A percentile compares a stretch with the other conserved stretches of the same genome.
These are phyloP conservation scores for Magnusiomyces ingens DNA, from an alignment of 1,139 yeast species.

Conservation along the genomic window DNA sequence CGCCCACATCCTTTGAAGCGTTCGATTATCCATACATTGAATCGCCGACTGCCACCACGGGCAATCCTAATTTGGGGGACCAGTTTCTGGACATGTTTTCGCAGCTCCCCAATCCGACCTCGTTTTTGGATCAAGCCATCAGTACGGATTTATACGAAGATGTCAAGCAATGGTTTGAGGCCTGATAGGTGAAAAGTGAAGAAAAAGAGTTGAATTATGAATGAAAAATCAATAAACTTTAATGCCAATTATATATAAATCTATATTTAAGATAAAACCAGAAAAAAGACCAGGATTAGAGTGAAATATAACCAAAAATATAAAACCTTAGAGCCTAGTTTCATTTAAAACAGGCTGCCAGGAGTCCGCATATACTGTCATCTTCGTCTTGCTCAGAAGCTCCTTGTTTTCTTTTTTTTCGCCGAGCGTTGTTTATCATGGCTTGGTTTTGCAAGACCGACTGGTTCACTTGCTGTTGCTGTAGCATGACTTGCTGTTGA, in stretches of 20 bases:
- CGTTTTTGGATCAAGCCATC: conserved; percentile 32
- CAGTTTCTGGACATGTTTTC: conserved; percentile 32
- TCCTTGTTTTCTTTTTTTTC: background rate
- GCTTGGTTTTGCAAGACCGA: too few relatives aligned
- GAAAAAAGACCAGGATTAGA: background rate
- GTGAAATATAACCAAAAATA: background rate
- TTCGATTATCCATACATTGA: background rate
- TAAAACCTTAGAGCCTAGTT: background rate
- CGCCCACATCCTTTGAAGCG: background rate
- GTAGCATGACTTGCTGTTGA: too few relatives aligned
- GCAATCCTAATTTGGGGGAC: conserved; percentile 23
- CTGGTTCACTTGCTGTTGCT: too few relatives aligned
- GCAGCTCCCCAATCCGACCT: conserved; percentile 33
- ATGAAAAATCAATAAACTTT: too few relatives aligned
- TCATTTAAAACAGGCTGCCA: too few relatives aligned
- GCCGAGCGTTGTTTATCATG: too few relatives aligned
- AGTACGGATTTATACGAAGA: background rate
- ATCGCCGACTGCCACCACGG: background rate
- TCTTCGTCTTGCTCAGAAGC: background rate
- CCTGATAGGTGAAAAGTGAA: background rate
- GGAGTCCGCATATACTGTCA: background rate
- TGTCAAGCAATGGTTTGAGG: conserved; percentile 3
- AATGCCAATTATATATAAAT: too few relatives aligned
- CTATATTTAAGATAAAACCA: too few relatives aligned
- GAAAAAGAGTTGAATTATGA: background rate